Evolutionary conservation across 306 rosid genomes (phyloP).

Genomic region (Prunus persica): DNA sequence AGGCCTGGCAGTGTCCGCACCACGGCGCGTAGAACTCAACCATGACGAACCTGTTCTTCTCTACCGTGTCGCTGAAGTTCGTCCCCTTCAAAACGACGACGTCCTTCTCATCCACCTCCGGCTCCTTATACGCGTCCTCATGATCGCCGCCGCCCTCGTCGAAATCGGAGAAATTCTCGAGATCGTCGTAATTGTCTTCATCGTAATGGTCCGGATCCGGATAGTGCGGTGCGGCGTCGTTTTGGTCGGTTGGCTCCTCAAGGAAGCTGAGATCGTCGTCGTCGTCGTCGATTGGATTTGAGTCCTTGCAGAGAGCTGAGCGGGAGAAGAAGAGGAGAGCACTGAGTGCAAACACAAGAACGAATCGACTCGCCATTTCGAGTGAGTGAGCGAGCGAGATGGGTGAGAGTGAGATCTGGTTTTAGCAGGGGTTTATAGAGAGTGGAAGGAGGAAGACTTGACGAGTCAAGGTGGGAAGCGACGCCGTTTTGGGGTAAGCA

Average conservation of each 20-base stretch:
- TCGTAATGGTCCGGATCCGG: constrained; percentile 41
- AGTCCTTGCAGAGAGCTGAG: constrained; percentile 45
- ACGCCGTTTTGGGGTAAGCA: neutral
- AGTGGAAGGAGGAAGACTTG: neutral
- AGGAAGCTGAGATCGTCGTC: constrained; percentile 93
- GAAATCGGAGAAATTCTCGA: constrained; percentile 56
- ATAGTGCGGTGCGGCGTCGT: constrained; percentile 12
- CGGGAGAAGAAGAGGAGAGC: constrained; percentile 62
- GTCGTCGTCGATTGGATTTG: constrained; percentile 31
- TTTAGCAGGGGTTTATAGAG: constrained; percentile 18
- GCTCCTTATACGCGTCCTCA: constrained; percentile 44
- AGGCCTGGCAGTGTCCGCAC: constrained; percentile 98
- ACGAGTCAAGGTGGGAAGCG: neutral
- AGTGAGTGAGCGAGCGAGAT: neutral
- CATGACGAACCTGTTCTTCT: constrained; percentile 65
- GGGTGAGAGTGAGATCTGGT: constrained; percentile 22
- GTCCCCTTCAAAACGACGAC: constrained; percentile 80
- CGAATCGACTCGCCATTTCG: constrained; percentile 58
- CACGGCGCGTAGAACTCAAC: constrained; percentile 98
- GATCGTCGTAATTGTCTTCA: constrained; percentile 41
- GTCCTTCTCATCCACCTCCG: constrained; percentile 81
- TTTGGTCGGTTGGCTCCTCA: constrained; percentile 52
- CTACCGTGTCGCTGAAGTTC: constrained; percentile 63
- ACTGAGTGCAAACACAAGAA: constrained; percentile 44
- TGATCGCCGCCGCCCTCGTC: constrained; percentile 42